These are phyloP conservation scores for Entomortierella lignicola DNA, from an alignment of 192 early-diverging fungal genomes.

Conservation along the genomic window DNA sequence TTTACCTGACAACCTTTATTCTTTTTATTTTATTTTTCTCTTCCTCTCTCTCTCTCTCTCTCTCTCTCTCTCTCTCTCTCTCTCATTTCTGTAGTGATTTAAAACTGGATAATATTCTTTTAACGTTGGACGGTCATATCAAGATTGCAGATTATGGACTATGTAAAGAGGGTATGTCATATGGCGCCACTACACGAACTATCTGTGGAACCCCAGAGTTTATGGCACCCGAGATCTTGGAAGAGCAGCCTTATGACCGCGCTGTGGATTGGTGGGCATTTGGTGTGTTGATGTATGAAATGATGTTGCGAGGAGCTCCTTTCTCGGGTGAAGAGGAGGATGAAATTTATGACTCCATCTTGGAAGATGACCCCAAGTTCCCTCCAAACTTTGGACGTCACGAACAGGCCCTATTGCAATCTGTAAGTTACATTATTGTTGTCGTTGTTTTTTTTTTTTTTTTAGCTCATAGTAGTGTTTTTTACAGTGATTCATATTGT, in stretches of 20 bases:
- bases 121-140: constrained; percentile 94
- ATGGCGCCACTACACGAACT: constrained; percentile 87
- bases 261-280: constrained; percentile 99
- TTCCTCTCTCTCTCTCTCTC: neutral
- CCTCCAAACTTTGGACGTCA: constrained; percentile 65
- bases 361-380: constrained; percentile 95
- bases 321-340: constrained; percentile 98
- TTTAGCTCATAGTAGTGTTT: no score
- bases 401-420: constrained; percentile 61
- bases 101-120: constrained; percentile 96
- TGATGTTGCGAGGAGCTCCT: constrained; percentile 91
- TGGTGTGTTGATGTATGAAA: constrained; percentile 88
- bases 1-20: no score
- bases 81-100: constrained; percentile 85
- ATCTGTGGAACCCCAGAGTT: constrained; percentile 99
- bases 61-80: neutral
- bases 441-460: neutral
- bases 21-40: no score
- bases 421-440: constrained; percentile 39
- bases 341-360: constrained; percentile 97
- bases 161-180: constrained; percentile 96
- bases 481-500: no score
- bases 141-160: constrained; percentile 99
- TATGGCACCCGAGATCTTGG: constrained; percentile 98
- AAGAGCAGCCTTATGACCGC: constrained; percentile 92